Evolutionary conservation across 1,284 basidiomycete genomes (phyloP).

Genomic region (Pyrrhoderma lamaoense): DNA sequence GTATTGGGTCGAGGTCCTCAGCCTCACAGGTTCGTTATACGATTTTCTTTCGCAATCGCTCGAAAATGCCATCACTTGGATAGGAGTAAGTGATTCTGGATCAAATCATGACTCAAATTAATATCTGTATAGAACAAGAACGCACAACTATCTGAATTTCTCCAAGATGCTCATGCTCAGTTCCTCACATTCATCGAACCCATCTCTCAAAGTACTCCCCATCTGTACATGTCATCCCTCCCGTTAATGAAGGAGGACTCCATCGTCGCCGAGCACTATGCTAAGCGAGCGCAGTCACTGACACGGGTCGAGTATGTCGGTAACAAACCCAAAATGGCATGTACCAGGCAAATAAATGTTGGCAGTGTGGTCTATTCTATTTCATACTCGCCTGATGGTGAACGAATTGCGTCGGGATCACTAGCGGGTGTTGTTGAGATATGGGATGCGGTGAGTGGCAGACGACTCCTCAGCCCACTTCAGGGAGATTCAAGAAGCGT

Average conservation of each 20-base stretch:
- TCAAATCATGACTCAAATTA: no score
- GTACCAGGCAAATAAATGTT: background rate
- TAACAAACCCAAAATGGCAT: no score
- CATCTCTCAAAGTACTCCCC: background rate
- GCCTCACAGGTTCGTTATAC: background rate
- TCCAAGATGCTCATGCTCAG: no score
- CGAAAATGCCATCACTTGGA: no score
- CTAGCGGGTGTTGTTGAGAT: background rate
- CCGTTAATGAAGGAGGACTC: slow-evolving; percentile 18
- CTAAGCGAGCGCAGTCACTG: no score
- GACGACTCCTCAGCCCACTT: background rate
- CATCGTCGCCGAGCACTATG: background rate
- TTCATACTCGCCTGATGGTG: background rate
- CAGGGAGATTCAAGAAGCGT: no score
- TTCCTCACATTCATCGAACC: background rate
- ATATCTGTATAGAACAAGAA: no score
- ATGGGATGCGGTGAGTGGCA: background rate
- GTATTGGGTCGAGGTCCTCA: slow-evolving; percentile 5
- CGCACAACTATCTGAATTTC: no score
- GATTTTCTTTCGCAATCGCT: no score
- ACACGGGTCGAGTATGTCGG: no score
- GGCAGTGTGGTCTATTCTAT: background rate
- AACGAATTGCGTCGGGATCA: background rate
- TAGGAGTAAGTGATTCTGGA: no score
- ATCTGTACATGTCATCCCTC: background rate